Evolutionary conservation across 2,329 filamentous ascomycete species (phyloP).

Genomic region (Fusarium poae): DNA sequence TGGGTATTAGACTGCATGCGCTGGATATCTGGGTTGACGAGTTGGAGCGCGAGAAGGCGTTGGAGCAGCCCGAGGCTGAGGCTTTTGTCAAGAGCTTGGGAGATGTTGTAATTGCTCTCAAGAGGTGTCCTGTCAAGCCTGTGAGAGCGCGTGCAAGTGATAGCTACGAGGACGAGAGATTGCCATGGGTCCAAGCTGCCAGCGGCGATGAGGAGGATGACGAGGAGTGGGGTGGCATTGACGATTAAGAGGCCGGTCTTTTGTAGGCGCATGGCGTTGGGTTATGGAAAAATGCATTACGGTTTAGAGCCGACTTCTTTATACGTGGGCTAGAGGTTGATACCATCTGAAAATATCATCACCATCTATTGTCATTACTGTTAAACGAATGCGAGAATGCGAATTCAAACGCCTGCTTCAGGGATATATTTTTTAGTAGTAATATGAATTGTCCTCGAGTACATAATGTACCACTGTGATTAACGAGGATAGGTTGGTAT

Average conservation of each 20-base stretch:
- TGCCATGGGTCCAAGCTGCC: slow-evolving; percentile 67
- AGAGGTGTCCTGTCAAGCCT: slow-evolving; percentile 74
- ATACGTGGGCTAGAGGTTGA: slow-evolving; percentile 41
- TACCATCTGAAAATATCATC: slow-evolving; percentile 43
- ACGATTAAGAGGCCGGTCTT: slow-evolving; percentile 62
- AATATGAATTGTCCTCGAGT: slow-evolving; percentile 19
- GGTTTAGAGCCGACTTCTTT: slow-evolving; percentile 21
- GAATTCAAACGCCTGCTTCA: slow-evolving; percentile 36
- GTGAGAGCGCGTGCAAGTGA: slow-evolving; percentile 78
- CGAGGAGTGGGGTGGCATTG: slow-evolving; percentile 75
- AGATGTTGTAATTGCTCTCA: slow-evolving; percentile 67
- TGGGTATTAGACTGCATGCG: slow-evolving; percentile 87
- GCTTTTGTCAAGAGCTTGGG: slow-evolving; percentile 67
- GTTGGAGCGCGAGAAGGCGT: slow-evolving; percentile 75
- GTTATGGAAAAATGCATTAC: slow-evolving; percentile 36
- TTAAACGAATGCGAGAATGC: slow-evolving; percentile 18
- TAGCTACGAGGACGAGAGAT: slow-evolving; percentile 77
- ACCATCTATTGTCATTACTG: slow-evolving; percentile 37
- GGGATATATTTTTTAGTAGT: slow-evolving; percentile 36
- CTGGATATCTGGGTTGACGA: slow-evolving; percentile 95
- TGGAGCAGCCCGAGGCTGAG: slow-evolving; percentile 56
- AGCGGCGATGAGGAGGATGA: slow-evolving; percentile 57
- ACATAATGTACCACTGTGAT: slow-evolving; percentile 4
- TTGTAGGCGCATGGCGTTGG: slow-evolving; percentile 48
- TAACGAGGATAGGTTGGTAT: neutral